Base-by-base conservation (phyloP, 1,284 basidiomycete genomes). In the Rhodotorula sp. region DNA sequence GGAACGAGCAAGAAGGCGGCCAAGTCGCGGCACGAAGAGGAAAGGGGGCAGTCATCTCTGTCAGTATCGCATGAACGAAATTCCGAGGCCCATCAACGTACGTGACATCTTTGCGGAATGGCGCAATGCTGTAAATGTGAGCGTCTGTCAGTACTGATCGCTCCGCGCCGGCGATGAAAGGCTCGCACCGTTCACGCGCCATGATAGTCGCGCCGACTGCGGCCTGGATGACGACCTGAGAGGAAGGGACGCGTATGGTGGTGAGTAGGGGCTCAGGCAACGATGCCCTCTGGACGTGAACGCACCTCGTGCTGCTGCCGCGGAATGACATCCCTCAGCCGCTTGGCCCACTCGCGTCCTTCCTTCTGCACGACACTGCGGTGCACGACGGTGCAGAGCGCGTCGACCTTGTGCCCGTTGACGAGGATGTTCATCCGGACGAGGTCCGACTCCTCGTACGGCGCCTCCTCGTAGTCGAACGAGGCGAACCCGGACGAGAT, bases 351-450 rank as follows among this genome's bases (percentile, higher is more conserved):
- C 64, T 85, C 84, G 64, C 88, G 85, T 4, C 89, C 94, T 54
- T 94, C 85, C 13, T 84, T 82, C 61, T 90, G 88, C 64, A 91
- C 88, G 41, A 85, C 86, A 83, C 86, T 83, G 19, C 81, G 77
- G 73, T 95, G 92, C 10, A 96, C 89, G 71, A 97, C 71, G 67
- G 78, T 84, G 23, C 93, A 91, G n/a, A 97, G 84, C 0, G 94
- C 93, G 80, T 97, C 93, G 23, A 97, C 90, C 1, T 91, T 89
- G 79, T 90, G 91, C 58, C 86, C 86, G 77, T 97, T 97, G 54
- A 97, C 84, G 62, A 95, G 84, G 81, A 97, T 93, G 53, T 87
- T 87, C 88, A 97, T 91, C 89, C 94, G 94, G 70, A 88, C 88
- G 52, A 96, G 84, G 79, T 93, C 87, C 75, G 68, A 71, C 71